These are phyloP conservation scores for Pichia sp. DNA, from an alignment of 1,139 yeast species.

Conservation along the genomic window DNA sequence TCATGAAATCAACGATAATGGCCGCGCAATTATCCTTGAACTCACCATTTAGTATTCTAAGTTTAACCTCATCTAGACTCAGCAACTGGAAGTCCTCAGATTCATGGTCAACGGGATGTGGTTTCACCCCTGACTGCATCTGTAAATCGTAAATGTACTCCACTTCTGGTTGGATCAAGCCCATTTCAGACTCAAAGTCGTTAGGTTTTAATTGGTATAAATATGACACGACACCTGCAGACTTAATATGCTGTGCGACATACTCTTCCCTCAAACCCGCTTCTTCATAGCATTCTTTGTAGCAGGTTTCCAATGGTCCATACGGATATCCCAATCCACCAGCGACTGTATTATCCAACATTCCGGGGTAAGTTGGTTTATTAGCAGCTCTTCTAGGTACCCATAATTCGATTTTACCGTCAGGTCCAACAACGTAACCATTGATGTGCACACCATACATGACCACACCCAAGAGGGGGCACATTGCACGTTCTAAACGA, in stretches of 20 bases:
- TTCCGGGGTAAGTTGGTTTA: slow-evolving; percentile 84
- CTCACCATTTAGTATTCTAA: slow-evolving; percentile 41
- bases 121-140: slow-evolving; percentile 45
- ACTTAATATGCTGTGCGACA: slow-evolving; percentile 36
- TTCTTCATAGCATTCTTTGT: slow-evolving; percentile 86
- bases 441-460: slow-evolving; percentile 87
- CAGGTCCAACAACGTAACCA: slow-evolving; percentile 51
- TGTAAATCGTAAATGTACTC: slow-evolving; percentile 71
- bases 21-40: slow-evolving; percentile 90
- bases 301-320: slow-evolving; percentile 66
- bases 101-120: slow-evolving; percentile 80
- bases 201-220: slow-evolving; percentile 34
- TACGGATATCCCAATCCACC: slow-evolving; percentile 88
- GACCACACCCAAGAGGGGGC: slow-evolving; percentile 74
- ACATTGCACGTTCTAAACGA: slow-evolving; percentile 69
- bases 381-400: slow-evolving; percentile 70
- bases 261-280: slow-evolving; percentile 63
- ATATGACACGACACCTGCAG: slow-evolving; percentile 69
- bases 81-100: slow-evolving; percentile 66
- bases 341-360: slow-evolving; percentile 89
- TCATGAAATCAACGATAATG: slow-evolving; percentile 72
- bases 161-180: slow-evolving; percentile 80
- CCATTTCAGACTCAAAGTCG: slow-evolving; percentile 33
- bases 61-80: slow-evolving; percentile 49
- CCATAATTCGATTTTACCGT: slow-evolving; percentile 60